Evolutionary conservation across 176 grass and related monocot genomes (phyloP).

Genomic region (Dactylis glomerata): DNA sequence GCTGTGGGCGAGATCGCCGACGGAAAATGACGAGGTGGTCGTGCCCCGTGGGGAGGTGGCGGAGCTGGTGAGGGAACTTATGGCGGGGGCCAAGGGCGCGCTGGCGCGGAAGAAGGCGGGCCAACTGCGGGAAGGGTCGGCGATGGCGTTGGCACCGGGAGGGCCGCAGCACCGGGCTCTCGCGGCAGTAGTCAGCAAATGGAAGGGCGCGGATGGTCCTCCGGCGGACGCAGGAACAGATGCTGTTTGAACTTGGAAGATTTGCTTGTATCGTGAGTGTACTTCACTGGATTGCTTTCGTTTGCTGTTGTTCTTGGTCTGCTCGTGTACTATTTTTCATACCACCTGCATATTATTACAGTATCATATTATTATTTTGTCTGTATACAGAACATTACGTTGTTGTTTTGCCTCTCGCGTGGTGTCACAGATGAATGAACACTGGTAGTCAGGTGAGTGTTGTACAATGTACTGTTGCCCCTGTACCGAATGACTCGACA

Average conservation of each 20-base stretch:
- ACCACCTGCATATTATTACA: too few relatives aligned
- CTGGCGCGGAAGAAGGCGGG: neutral
- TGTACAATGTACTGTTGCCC: too few relatives aligned
- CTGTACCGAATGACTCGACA: too few relatives aligned
- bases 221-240: neutral
- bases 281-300: too few relatives aligned
- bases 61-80: slow-evolving; percentile 37
- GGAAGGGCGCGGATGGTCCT: neutral
- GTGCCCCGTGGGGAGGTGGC: slow-evolving; percentile 34
- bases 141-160: neutral
- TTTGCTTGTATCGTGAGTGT: neutral
- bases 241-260: neutral
- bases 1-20: neutral
- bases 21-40: neutral
- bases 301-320: too few relatives aligned
- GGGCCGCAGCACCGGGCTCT: neutral
- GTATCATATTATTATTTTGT: too few relatives aligned
- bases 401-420: too few relatives aligned
- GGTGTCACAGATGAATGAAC: too few relatives aligned
- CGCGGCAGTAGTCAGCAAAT: neutral
- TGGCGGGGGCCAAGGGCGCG: slow-evolving; percentile 39
- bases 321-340: too few relatives aligned
- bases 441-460: too few relatives aligned
- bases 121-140: neutral
- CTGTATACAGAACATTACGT: too few relatives aligned